phyloP scores from a whole-genome alignment of 345 rosid species.

The Acer yangbiense region DNA sequence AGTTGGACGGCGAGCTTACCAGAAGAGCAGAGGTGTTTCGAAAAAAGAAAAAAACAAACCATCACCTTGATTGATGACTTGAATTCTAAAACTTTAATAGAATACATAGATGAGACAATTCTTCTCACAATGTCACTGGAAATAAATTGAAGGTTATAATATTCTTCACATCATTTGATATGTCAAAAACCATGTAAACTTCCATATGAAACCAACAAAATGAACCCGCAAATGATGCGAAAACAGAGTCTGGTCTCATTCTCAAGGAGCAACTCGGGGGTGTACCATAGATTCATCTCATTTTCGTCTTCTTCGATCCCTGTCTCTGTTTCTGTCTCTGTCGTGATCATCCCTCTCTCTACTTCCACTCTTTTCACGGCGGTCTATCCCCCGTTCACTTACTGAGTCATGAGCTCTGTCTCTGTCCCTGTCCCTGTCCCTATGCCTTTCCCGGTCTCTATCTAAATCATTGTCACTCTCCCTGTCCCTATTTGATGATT shows the following conservation, averaged over 20 bases:
- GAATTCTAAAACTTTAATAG: slow-evolving; percentile 37
- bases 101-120: slow-evolving; percentile 2
- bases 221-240: neutral
- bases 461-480: slow-evolving; percentile 44
- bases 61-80: too few relatives aligned
- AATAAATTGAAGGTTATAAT: too few relatives aligned
- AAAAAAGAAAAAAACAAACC: too few relatives aligned
- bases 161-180: too few relatives aligned
- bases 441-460: slow-evolving; percentile 42
- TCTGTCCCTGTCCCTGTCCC: slow-evolving; percentile 61
- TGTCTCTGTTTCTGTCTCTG: slow-evolving; percentile 63
- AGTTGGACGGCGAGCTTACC: too few relatives aligned
- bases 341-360: slow-evolving; percentile 69
- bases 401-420: slow-evolving; percentile 48
- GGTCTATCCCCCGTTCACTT: slow-evolving; percentile 52
- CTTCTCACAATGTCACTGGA: too few relatives aligned
- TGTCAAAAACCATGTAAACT: too few relatives aligned
- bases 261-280: neutral
- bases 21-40: too few relatives aligned
- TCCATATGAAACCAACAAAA: too few relatives aligned
- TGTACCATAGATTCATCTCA: slow-evolving; percentile 27
- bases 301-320: slow-evolving; percentile 68
- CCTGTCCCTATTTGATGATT: slow-evolving; percentile 54
- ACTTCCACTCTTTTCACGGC: slow-evolving; percentile 79
- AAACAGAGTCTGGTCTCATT: neutral